Percentiles rank a stretch among this genome's conserved stretches.
Conservation (phyloP, 371 early-diverging fungal species). For the Batrachochytrium dendrobatidis region DNA sequence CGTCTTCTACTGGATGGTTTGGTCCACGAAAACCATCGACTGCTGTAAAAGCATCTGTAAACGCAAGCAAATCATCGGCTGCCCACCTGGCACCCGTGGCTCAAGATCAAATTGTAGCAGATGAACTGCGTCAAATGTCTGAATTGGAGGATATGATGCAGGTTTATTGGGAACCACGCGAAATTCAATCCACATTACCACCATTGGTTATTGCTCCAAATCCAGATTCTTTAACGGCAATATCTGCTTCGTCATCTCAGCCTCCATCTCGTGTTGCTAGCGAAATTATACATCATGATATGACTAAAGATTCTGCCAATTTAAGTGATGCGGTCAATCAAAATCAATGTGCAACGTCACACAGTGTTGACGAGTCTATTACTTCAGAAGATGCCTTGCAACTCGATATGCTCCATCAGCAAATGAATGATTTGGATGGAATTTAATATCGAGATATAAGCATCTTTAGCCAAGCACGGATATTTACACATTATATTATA, state of each 20-base stretch:
- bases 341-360: too few species aligned
- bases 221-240: neutral
- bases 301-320: too few species aligned
- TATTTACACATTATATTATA: too few species aligned
- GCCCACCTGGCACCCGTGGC: neutral
- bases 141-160: conserved; percentile 35
- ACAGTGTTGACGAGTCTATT: too few species aligned
- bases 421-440: too few species aligned
- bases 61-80: neutral
- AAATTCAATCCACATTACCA: conserved; percentile 41
- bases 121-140: conserved; percentile 5
- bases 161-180: conserved; percentile 39
- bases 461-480: too few species aligned
- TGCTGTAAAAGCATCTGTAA: neutral
- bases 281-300: too few species aligned
- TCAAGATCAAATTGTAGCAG: conserved; percentile 28
- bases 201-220: conserved; percentile 27
- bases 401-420: too few species aligned
- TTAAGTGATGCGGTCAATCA: too few species aligned
- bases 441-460: too few species aligned
- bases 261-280: too few species aligned
- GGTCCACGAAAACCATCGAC: neutral
- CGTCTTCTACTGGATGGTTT: neutral
- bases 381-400: too few species aligned
- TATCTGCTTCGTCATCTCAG: neutral